A percentile compares a stretch with the other conserved stretches of the same genome.
Conservation (phyloP, 2,329 filamentous ascomycete genomes). For the Thelonectria olida region DNA sequence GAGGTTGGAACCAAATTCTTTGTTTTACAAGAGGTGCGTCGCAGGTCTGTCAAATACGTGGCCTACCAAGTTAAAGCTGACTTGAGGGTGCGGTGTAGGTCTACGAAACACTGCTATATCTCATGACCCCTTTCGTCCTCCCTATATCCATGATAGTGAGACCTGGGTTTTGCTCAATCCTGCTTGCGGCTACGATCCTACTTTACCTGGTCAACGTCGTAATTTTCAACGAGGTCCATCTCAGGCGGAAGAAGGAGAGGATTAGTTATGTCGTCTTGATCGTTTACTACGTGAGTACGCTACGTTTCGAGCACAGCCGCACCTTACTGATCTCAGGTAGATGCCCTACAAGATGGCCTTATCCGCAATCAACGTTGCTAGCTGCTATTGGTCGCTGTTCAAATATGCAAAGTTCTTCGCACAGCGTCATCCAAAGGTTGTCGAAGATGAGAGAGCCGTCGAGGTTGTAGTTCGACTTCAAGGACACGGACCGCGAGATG, state of each 20-base stretch:
- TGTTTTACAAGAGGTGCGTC: conserved; percentile 18
- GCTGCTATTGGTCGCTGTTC: conserved; percentile 22
- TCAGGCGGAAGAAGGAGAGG: conserved; percentile 16
- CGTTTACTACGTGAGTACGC: conserved; percentile 14
- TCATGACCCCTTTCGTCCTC: conserved; percentile 18
- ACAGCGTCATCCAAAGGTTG: conserved; percentile 17
- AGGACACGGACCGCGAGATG: neutral
- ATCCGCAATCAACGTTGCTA: conserved; percentile 11
- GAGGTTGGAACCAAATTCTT: conserved; percentile 19
- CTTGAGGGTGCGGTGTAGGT: neutral
- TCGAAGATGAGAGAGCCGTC: conserved; percentile 18
- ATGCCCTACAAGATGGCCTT: conserved; percentile 20
- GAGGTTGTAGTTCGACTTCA: conserved; percentile 20
- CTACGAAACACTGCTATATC: conserved; percentile 18
- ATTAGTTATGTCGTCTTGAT: conserved; percentile 9
- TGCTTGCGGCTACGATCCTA: neutral
- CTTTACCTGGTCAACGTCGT: conserved; percentile 9
- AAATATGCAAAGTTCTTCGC: conserved; percentile 22
- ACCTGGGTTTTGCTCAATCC: conserved; percentile 8
- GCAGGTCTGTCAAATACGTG: no score
- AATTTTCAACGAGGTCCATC: conserved; percentile 18
- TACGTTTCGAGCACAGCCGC: no score
- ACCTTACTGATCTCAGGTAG: neutral
- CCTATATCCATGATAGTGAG: conserved; percentile 12
- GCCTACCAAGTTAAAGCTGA: neutral